Evolutionary conservation across 1,284 basidiomycete genomes (phyloP).

Genomic region (Sphaerobolus stellatus): DNA sequence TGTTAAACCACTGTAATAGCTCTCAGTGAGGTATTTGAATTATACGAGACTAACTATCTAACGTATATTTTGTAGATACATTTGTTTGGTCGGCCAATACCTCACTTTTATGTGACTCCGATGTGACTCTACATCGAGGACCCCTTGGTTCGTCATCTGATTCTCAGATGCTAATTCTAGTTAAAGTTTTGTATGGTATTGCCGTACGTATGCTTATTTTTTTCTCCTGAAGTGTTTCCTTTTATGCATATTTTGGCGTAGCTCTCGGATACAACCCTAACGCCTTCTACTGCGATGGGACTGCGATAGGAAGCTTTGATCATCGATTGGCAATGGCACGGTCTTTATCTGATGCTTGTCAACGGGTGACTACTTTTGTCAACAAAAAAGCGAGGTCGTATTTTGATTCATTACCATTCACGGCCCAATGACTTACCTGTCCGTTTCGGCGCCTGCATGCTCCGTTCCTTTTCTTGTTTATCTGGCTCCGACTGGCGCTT

Average conservation of each 20-base stretch:
- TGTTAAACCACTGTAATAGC: too few species aligned
- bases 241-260: neutral
- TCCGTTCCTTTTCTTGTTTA: neutral
- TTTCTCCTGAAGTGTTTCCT: neutral
- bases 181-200: neutral
- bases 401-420: neutral
- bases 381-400: neutral
- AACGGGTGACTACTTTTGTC: neutral
- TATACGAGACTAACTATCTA: too few species aligned
- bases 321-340: constrained; percentile 4
- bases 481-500: neutral
- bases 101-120: too few species aligned
- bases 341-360: neutral
- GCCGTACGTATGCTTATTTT: neutral
- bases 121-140: too few species aligned
- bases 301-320: constrained; percentile 10
- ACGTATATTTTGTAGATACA: too few species aligned
- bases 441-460: neutral
- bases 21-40: too few species aligned
- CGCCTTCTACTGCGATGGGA: neutral
- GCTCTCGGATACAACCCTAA: neutral
- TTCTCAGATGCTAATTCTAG: neutral
- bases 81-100: too few species aligned
- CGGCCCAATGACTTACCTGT: neutral
- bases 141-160: neutral